Evolutionary conservation across 1,284 basidiomycete species (phyloP), one percentile per base, ranked within the genome.

Genomic region (Rhodotorula sp.): DNA sequence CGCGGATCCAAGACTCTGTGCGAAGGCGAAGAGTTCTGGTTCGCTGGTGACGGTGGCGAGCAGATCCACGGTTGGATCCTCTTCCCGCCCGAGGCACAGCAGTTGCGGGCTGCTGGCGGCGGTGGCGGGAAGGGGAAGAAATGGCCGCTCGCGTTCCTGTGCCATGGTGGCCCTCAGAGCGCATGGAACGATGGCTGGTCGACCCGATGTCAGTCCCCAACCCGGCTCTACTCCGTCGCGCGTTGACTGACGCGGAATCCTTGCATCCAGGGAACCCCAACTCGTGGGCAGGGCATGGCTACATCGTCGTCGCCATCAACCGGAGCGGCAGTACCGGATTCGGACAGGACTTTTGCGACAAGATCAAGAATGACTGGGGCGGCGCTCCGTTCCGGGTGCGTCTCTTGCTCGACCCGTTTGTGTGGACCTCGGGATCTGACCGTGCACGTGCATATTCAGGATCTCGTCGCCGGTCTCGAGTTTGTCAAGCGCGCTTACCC

Each of bases 151-250:
- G 82, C 89, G 34, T 78, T 91, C 73, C 80, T 90, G 26, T 91
- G 92, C 61, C 91, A 92, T 72, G 91, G 91, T 71, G 90, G 87
- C 82, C 77, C 78, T 23, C 73, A 92, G 82, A 83, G 87, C 54
- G 90, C 88, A 69, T 93, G 91, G 91, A 86, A 87, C 75, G 91
- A 93, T 78, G 83, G 86, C 70, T 93, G 92, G 91, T 89, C 87
- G 3, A 91, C 87, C 48, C 83, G 92, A 61, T 97, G 93, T 65
- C 26, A 45, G 67, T 50, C 21, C 5, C 26, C 7, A 19, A 5
- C 7, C 26, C 12, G 28, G 26, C 6, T 16, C 54, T n/a, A 28
- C 10, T 28, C 15, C 14, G 26, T 12, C 1, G 26, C 54, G 54
- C 26, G 26, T 26, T 31, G 2, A 15, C 21, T 21, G 10, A 26